A percentile compares a stretch with the other conserved stretches of the same genome.
Conservation (phyloP, 139 green algal genomes). For the Coccomyxa sp. region DNA sequence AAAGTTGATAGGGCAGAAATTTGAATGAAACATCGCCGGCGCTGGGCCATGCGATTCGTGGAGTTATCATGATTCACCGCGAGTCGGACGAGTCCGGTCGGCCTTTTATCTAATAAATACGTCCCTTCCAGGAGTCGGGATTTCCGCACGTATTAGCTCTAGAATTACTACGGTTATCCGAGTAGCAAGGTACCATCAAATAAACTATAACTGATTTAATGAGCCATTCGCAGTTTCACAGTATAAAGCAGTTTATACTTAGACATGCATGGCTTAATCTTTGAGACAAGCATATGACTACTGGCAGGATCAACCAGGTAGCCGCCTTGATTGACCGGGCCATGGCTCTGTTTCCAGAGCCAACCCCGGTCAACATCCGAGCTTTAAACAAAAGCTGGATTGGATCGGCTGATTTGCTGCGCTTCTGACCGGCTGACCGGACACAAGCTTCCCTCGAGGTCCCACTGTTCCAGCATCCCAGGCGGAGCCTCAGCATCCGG, state of each 20-base stretch:
- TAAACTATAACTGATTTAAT: slow-evolving; percentile 99
- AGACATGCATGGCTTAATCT: slow-evolving; percentile 99
- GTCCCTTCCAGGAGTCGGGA: slow-evolving; percentile 85
- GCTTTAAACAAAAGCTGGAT: too few species aligned
- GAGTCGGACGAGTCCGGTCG: slow-evolving; percentile 54
- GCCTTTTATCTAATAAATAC: slow-evolving; percentile 94
- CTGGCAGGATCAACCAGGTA: slow-evolving; percentile 96
- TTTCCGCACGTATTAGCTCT: slow-evolving; percentile 92
- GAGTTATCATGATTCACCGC: slow-evolving; percentile 91
- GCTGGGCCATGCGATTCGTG: slow-evolving; percentile 82
- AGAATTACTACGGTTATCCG: slow-evolving; percentile 87
- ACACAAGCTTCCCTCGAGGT: too few species aligned
- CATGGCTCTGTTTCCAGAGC: too few species aligned
- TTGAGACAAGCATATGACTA: slow-evolving; percentile 99
- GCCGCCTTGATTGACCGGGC: too few species aligned
- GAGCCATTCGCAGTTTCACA: slow-evolving; percentile 99
- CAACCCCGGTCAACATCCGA: too few species aligned
- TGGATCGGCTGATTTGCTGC: too few species aligned
- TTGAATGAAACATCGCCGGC: slow-evolving; percentile 90
- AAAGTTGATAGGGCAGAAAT: slow-evolving; percentile 88
- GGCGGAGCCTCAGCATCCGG: too few species aligned
- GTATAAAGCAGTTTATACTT: slow-evolving; percentile 99
- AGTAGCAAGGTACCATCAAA: slow-evolving; percentile 98
- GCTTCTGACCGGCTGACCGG: too few species aligned
- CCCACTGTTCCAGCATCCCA: too few species aligned